Conservation (phyloP, 2,329 filamentous ascomycete species). For the Ophiosphaerella narmari region DNA sequence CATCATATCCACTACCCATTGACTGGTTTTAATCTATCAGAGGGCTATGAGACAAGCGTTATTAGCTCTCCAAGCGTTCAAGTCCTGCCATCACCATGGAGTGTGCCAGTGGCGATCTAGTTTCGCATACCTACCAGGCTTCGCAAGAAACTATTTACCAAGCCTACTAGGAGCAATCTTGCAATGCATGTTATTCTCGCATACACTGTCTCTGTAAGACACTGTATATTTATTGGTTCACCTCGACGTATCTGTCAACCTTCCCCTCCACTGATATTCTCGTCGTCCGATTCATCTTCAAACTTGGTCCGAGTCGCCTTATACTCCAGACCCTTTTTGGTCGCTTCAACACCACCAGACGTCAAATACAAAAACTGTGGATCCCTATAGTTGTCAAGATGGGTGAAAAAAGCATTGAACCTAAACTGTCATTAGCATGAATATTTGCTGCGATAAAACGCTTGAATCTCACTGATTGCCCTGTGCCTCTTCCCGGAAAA, state of each 20-base stretch:
- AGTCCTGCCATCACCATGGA: too few relatives aligned
- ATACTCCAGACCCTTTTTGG: slow-evolving; percentile 36
- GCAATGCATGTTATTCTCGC: too few relatives aligned
- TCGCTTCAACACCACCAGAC: slow-evolving; percentile 54
- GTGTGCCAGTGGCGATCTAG: too few relatives aligned
- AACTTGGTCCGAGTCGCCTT: slow-evolving; percentile 33
- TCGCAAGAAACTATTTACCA: too few relatives aligned
- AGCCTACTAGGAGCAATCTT: too few relatives aligned
- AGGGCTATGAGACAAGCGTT: too few relatives aligned
- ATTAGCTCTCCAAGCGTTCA: too few relatives aligned
- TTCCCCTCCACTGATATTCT: slow-evolving; percentile 43
- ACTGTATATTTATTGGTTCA: too few relatives aligned
- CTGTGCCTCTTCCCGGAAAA: slow-evolving; percentile 87
- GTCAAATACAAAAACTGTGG: slow-evolving; percentile 56
- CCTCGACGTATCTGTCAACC: slow-evolving; percentile 11
- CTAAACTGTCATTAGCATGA: slow-evolving; percentile 28
- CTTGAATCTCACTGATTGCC: slow-evolving; percentile 74
- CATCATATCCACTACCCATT: too few relatives aligned
- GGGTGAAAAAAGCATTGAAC: slow-evolving; percentile 56
- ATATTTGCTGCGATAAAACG: not conserved
- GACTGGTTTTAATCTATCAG: too few relatives aligned
- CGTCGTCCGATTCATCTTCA: slow-evolving; percentile 43
- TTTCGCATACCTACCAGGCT: too few relatives aligned
- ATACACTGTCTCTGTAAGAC: too few relatives aligned
- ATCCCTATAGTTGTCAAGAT: slow-evolving; percentile 57